These are phyloP conservation scores for Polyporus arcularius DNA, from an alignment of 768 basidiomycete species.

Conservation along the genomic window DNA sequence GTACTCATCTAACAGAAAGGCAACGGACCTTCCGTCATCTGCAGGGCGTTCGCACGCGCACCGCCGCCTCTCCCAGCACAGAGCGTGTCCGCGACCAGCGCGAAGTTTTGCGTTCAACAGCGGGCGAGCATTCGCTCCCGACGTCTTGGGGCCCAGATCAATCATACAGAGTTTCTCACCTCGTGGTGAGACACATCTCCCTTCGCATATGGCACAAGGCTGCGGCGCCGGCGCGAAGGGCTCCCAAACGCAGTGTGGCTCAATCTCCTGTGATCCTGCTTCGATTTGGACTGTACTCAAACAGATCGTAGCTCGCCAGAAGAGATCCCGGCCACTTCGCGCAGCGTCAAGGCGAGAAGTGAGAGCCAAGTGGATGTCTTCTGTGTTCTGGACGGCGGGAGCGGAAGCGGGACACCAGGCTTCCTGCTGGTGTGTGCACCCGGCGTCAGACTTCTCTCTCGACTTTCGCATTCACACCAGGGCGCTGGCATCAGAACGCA, in stretches of 20 bases:
- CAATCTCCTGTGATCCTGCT: not conserved
- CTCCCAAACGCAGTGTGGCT: not conserved
- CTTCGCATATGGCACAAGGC: not conserved
- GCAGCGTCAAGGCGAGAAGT: not conserved
- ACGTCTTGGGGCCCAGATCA: not conserved
- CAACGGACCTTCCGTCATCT: constrained; percentile 17
- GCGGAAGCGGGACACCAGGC: not conserved
- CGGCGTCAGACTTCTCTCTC: not conserved
- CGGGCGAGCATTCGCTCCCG: not conserved
- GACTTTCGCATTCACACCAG: not conserved
- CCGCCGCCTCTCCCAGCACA: constrained; percentile 8
- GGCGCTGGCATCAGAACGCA: not conserved
- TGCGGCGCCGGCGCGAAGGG: not conserved
- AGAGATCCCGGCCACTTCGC: not conserved
- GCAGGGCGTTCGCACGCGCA: constrained; percentile 16
- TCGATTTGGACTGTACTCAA: not conserved
- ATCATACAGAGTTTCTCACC: not conserved
- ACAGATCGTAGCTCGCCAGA: not conserved
- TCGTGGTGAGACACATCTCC: not conserved
- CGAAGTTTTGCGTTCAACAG: not conserved
- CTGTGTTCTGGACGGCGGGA: not conserved
- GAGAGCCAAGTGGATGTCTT: not conserved
- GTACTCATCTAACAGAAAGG: constrained; percentile 14
- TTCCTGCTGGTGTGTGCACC: not conserved
- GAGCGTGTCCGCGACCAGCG: not conserved